Evolutionary conservation across 768 basidiomycete species (phyloP), one percentile per base, ranked within the genome.

Genomic region (Pisolithus microcarpus): DNA sequence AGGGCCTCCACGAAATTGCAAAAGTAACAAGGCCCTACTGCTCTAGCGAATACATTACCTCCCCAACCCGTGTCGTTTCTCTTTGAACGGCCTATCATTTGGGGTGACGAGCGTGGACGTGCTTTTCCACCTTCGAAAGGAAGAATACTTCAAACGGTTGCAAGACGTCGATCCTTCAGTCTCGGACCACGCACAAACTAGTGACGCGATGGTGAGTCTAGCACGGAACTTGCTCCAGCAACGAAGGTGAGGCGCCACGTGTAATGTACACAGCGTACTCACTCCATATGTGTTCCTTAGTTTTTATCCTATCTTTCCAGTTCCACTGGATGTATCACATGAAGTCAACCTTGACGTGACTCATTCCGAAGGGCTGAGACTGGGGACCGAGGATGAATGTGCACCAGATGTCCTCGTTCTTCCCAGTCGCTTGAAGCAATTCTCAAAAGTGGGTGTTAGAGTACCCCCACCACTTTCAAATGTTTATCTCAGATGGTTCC

Each of bases 261-360:
- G 30, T 47, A 21, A 1, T 26, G 39, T 15, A 21, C 38, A 6
- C 31, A 23, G 0, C 31, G 19, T 11, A 10, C 31, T 42, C 30
- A 38, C 44, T 19, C 11, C 36, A 51, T 43, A 24, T 6, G 4
- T 24, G 1, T 21, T 36, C 18, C 11, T 18, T 62, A 97, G 92
- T 60, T 96, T 96, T 71, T 99, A 98, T 64, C 96, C 96, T 0
- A 68, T 96, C 38, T 97, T 97, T 67, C 96, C 96, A 8, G 78
- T 82, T 1, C 91, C 96, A 0, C 63, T 75, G 11, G 86, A 87
- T 6, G 67, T 86, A 16, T 73, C 84, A 1, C 74, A 79, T 36
- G 91, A 95, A 61, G 81, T 97, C 51, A 94, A 96, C 62, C 76
- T 99, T 38, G 93, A 96, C 61, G 75, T 96, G 15, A 83, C 87